Base-by-base conservation (phyloP, 495 filamentous ascomycete genomes). In the Apodospora peruviana region DNA sequence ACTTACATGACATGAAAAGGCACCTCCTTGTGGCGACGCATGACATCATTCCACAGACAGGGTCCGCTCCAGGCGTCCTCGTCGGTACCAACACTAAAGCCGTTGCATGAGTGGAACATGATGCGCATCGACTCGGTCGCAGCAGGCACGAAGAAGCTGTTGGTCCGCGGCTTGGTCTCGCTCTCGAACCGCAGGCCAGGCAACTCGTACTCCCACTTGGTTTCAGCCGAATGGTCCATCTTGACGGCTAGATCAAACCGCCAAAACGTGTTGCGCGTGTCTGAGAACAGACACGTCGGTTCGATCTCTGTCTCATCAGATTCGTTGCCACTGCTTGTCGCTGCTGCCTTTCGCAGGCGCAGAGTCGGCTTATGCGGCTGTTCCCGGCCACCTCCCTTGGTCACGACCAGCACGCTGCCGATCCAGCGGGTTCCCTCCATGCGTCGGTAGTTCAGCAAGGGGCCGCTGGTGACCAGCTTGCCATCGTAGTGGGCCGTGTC, bases 61-160 rank as follows among this genome's bases (percentile, higher is more conserved):
- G 85, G 82, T 0, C 91, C 91, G 38, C 82, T 80, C 81, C 83
- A 96, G 29, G 82, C 85, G 2, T 88, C 78, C 68, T 91, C 84
- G 62, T 96, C 86, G 5, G 89, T 95, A 40, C 90, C 90, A 21
- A 96, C 88, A 36, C 87, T 91, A 68, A 97, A 96, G 41, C 91
- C 91, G 70, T 96, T 97, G 70, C 90, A 96, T 22, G 88, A 95
- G 69, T 95, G 85, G 69, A 97, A 96, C 77, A 96, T 88, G 50
- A 95, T 86, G 53, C 90, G 82, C 90, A 97, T 95, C 19, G 86
- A 91, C 66, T 96, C 83, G 22, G 80, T 69, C 41, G 72, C 70
- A 2, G 88, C 86, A 2, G 91, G 91, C 14, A 95, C 78, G 43
- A 77, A 85, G 65, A 96, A 95, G 48, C 55, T 56, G 50, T 77